Base-by-base conservation (phyloP, 768 basidiomycete species). In the Amanita brunnescens region DNA sequence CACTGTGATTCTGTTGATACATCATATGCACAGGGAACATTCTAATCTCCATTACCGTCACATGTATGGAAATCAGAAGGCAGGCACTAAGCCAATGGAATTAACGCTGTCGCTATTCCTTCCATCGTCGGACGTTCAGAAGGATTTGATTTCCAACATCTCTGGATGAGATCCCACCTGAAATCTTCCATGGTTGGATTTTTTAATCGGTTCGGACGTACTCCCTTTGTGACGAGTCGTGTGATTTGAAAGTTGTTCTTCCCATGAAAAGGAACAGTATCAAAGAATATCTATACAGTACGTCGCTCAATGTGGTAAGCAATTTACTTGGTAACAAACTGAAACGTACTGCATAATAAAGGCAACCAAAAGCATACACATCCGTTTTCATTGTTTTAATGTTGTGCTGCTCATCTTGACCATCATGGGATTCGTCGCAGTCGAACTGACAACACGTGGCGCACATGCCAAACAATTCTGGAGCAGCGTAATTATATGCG, bases 281-380 rank as follows among this genome's bases (percentile, higher is more conserved):
- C 23, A 12, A 40, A 49, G 12, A n/a, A 35, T 4, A 40, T 30
- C 48, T 40, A 6, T 33, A 3, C 8, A 38, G n/a, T 4, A 9
- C n/a, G 13, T 47, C 30, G 24, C n/a, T 26, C 6, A 29, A 29
- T 29, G 26, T 24, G 26, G 8, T 14, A 8, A 26, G 7, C 7
- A 29, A 26, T 18, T 30, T n/a, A 14, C n/a, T n/a, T n/a, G n/a
- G n/a, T 29, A 2, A 5, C 14, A 40, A 2, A n/a, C 24, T 29
- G 7, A 8, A 18, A 35, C 6, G 8, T 21, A 40, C 48, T 18
- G 26, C 37, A 30, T 49, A 49, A 26, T 49, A 49, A 18, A 49
- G 48, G 9, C 37, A 49, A 7, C 37, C 37, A 32, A 49, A 49
- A 1, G 48, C 48, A 40, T 49, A 49, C 14, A 49, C 48, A 29